phyloP scores from a whole-genome alignment of 352 stramenopile species.

The Phytophthora syringae region DNA sequence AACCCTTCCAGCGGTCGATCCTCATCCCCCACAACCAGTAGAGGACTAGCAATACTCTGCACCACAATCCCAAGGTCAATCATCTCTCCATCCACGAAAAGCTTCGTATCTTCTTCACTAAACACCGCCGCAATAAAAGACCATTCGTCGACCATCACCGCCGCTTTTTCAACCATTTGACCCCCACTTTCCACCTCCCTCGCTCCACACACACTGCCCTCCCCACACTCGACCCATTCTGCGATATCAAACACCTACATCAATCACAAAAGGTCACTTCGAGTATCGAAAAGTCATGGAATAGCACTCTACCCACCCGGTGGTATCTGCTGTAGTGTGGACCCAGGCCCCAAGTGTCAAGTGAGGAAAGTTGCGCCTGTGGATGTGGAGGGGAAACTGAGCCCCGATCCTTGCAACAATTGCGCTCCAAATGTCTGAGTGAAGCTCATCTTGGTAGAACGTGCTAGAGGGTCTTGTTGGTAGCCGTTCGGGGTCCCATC shows the following conservation, averaged over 20 bases:
- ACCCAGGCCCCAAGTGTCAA: conserved; percentile 59
- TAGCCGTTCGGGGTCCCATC: conserved; percentile 40
- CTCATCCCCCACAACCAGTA: conserved; percentile 19
- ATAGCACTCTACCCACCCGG: conserved; percentile 20
- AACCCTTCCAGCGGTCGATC: conserved; percentile 31
- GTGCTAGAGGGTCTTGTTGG: conserved; percentile 41
- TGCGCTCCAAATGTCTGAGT: conserved; percentile 17
- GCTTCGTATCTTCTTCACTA: conserved; percentile 19
- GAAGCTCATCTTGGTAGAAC: not conserved
- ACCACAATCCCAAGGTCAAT: conserved; percentile 29
- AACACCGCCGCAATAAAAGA: conserved; percentile 53
- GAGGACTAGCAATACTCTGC: conserved; percentile 28
- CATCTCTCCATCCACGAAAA: conserved; percentile 32
- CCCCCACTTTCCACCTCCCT: conserved; percentile 44
- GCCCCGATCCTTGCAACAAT: conserved; percentile 36
- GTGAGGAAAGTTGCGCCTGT: conserved; percentile 22
- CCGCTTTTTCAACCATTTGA: not conserved
- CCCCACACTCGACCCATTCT: conserved; percentile 44
- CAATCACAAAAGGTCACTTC: conserved; percentile 4
- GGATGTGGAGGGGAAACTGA: conserved; percentile 48
- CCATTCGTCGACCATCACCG: conserved; percentile 38
- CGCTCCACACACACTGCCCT: conserved; percentile 46
- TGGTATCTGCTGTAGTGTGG: conserved; percentile 15
- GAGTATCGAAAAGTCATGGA: not conserved
- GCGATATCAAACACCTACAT: conserved; percentile 56